Evolutionary conservation across 805 yeast genomes (phyloP).

Genomic region (Pichia californica): DNA sequence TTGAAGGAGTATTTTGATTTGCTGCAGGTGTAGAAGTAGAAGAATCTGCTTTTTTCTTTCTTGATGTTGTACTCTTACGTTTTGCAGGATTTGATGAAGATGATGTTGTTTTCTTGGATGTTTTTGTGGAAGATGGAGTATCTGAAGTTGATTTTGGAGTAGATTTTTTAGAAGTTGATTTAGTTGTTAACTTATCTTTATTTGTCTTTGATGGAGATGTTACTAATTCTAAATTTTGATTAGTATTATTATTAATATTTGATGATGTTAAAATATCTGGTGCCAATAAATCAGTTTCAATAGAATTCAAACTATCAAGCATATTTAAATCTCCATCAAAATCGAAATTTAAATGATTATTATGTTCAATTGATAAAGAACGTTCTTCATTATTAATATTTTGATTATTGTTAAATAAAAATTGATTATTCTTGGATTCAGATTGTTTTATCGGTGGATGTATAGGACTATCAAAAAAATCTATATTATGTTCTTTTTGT

Average conservation of each 20-base stretch:
- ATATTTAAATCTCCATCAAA: conserved; percentile 26
- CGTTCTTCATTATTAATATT: conserved; percentile 11
- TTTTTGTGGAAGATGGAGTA: not conserved
- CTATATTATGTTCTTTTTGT: not conserved
- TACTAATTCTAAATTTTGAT: not conserved
- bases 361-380: conserved; percentile 8
- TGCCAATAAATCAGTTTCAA: not conserved
- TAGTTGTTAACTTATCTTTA: not conserved
- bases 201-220: too few relatives aligned
- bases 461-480: conserved; percentile 19
- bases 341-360: conserved; percentile 19
- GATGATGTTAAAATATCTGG: not conserved
- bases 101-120: not conserved
- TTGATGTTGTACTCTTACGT: not conserved
- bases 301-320: conserved; percentile 17
- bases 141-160: not conserved
- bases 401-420: conserved; percentile 10
- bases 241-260: not conserved
- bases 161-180: not conserved
- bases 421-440: too few relatives aligned
- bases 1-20: not conserved
- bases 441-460: conserved; percentile 17
- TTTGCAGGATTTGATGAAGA: not conserved
- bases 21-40: not conserved
- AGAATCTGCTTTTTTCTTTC: not conserved